phyloP scores from a whole-genome alignment of 768 basidiomycete species.

The Botryobasidium botryosum region DNA sequence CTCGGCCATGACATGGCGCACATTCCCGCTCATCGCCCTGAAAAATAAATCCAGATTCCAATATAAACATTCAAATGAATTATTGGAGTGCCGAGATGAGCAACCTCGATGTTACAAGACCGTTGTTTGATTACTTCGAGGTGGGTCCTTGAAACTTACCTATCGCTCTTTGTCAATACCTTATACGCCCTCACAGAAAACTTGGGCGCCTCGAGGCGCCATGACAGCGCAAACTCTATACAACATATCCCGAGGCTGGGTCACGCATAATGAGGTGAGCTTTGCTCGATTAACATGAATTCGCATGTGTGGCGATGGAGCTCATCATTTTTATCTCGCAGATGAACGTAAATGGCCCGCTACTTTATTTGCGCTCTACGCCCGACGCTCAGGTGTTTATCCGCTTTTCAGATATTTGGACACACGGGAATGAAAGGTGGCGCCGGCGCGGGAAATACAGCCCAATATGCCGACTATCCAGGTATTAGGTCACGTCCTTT shows the following conservation, averaged over 20 bases:
- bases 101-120: constrained; percentile 33
- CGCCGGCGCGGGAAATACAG: too few species aligned
- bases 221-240: constrained; percentile 50
- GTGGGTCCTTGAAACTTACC: constrained; percentile 24
- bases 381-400: too few species aligned
- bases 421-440: constrained; percentile 60
- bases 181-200: too few species aligned
- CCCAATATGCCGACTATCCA: too few species aligned
- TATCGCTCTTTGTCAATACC: too few species aligned
- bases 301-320: not conserved
- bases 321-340: constrained; percentile 16
- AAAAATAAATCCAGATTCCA: constrained; percentile 30
- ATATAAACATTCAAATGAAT: constrained; percentile 73
- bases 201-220: constrained; percentile 55
- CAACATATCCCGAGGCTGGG: constrained; percentile 59
- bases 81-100: constrained; percentile 65
- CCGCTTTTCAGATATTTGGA: constrained; percentile 44
- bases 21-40: not conserved
- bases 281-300: not conserved
- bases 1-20: not conserved
- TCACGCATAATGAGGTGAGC: constrained; percentile 54
- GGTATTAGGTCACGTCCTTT: too few species aligned
- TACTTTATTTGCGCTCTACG: too few species aligned
- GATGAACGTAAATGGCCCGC: constrained; percentile 51
- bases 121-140: constrained; percentile 53